Percentiles rank a stretch among this genome's conserved stretches.
These are phyloP conservation scores for Lodderomyces theae DNA, from an alignment of 1,139 yeast genomes.

Conservation along the genomic window DNA sequence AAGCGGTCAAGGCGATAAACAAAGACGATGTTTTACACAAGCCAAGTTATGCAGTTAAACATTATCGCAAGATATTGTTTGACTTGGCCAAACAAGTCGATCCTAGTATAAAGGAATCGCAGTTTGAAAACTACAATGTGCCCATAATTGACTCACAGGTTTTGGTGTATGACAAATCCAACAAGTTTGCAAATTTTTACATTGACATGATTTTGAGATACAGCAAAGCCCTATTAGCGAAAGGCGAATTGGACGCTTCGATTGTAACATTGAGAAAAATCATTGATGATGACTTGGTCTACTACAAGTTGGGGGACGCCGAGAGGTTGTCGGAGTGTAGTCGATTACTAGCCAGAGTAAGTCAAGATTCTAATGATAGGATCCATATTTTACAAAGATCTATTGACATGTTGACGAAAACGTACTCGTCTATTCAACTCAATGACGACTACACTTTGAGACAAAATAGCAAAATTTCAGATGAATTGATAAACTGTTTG, in stretches of 20 bases:
- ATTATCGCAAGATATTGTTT: conserved; percentile 39
- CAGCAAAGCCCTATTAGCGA: conserved; percentile 42
- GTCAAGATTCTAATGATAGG: conserved; percentile 25
- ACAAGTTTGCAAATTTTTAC: conserved; percentile 41
- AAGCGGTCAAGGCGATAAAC: conserved; percentile 44
- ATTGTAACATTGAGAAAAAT: conserved; percentile 28
- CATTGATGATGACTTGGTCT: conserved; percentile 38
- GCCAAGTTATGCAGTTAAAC: conserved; percentile 46
- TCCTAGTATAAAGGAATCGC: conserved; percentile 26
- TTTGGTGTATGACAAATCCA: conserved; percentile 31
- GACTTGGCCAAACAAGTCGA: conserved; percentile 34
- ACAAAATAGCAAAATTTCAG: conserved; percentile 32
- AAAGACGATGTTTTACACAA: conserved; percentile 45
- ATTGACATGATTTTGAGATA: conserved; percentile 45
- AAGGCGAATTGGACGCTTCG: conserved; percentile 37
- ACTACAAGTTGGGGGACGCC: conserved; percentile 43
- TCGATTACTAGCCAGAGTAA: conserved; percentile 33
- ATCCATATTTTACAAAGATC: conserved; percentile 40
- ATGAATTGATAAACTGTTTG: conserved; percentile 35
- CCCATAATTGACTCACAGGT: conserved; percentile 34
- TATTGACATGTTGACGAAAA: conserved; percentile 34
- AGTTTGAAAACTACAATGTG: conserved; percentile 22
- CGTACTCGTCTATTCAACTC: conserved; percentile 29
- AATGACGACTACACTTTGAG: conserved; percentile 25
- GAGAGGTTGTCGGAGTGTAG: conserved; percentile 44